Base-by-base conservation (phyloP, 208 protist genomes). In the Trypanosoma boissoni region DNA sequence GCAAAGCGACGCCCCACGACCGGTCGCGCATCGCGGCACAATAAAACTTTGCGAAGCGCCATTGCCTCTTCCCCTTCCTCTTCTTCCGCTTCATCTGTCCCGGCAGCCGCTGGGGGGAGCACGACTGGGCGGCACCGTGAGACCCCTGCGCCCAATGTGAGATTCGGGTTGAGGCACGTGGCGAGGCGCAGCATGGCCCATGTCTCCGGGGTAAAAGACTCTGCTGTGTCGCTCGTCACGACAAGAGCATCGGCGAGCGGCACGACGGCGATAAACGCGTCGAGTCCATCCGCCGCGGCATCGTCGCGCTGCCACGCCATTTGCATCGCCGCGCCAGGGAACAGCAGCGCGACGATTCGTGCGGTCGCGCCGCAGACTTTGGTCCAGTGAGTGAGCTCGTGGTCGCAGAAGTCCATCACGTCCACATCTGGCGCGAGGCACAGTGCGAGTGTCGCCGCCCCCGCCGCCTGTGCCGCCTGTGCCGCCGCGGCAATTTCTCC, bases 221-320 rank as follows among this genome's bases (percentile, higher is more conserved):
- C 46, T 37, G 67, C 42, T 12, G 48, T 27, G 7, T 63, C 29
- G 20, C 72, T 58, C 24, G 58, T 28, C n/a, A 68, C 68, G 5
- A 79, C 21, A 8, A 88, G 51, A 12, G 63, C 80, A 41, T 84
- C 77, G 2, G 73, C 72, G n/a, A 76, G 53, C 12, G 58, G 63
- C n/a, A 70, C 70, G 14, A 53, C 70, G 26, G 62, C 49, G 16
- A 82, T 49, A 50, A 83, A 63, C 1, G 31, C 62, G 24, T 16
- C 12, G 48, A 60, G 4, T 50, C 51, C 16, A 2, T 4, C 3
- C 49, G 18, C 9, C 42, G 29, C 20, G 69, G 34, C 1, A 82
- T 67, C 9, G 37, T 48, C 12, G 54, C 65, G 46, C 64, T 49
- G n/a, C n/a, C n/a, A n/a, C n/a, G n/a, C n/a, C n/a, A n/a, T n/a